Base-by-base conservation (phyloP, 2,329 filamentous ascomycete genomes). In the Beauveria bassiana region DNA sequence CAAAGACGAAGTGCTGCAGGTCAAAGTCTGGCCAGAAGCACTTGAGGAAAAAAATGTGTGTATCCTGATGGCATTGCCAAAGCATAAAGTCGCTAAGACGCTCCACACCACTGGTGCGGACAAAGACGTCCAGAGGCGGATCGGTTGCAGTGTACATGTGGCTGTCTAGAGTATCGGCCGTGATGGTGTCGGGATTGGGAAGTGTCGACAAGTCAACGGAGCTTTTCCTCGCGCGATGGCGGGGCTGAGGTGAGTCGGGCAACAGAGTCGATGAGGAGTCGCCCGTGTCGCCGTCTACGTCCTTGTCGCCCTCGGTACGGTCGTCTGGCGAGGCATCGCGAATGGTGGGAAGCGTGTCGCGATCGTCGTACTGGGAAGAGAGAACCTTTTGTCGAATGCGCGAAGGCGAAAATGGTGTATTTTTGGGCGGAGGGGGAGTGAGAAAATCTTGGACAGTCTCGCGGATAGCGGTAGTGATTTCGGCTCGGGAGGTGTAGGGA, bases 71-170 rank as follows among this genome's bases (percentile, higher is more conserved):
- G 69, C 91, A 95, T 75, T 99, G 95, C 95, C 95, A 99, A 40
- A 99, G 86, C 93, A 99, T 95, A 69, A 98, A 99, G 73, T 99
- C 95, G 71, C 92, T 97, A 63, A 99, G 79, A 54, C 95, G 84
- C 73, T 93, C 89, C 16, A 99, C 95, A 31, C 93, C 93, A 65
- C 92, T 97, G 5, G 95, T 99, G 56, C 95, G 86, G 56, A 99
- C 83, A 60, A 99, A 86, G 14, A 99, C 82, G 70, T 99, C 95
- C 47, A 98, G 78, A 1, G 95, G 95, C 18, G 95, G 95, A 64
- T 90, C 87, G 59, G 86, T 85, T 54, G 88, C 85, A 4, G 93
- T 98, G 76, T 96, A 95, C 77, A 96, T 91, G 75, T 97, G 91
- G 64, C 86, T 85, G 59, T 88, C 88, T 60, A 99, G 79, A 0